Percentiles rank a stretch among this genome's conserved stretches.
phyloP scores from a whole-genome alignment of 23 red algal species.

The Chondrus crispus region DNA sequence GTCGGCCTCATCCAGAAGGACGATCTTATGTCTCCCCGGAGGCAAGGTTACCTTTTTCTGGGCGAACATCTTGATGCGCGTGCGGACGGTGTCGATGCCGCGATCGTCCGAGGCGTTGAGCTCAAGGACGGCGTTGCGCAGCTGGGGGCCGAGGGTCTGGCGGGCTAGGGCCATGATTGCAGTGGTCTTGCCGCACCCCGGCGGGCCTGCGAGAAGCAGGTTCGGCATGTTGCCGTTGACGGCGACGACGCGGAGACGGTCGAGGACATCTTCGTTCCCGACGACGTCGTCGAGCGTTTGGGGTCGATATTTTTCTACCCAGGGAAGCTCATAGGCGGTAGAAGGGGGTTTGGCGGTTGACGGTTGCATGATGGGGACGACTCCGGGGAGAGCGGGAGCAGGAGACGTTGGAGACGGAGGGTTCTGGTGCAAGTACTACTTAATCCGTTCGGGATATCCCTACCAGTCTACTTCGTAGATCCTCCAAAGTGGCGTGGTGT shows the following conservation, averaged over 20 bases:
- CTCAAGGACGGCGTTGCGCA: conserved; percentile 88
- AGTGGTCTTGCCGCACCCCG: conserved; percentile 96
- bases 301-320: conserved; percentile 98
- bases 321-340: conserved; percentile 72
- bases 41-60: conserved; percentile 90
- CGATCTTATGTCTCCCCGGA: conserved; percentile 85
- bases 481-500: too few relatives aligned
- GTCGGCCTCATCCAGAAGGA: conserved; percentile 99
- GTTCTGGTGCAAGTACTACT: too few relatives aligned
- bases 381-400: not conserved
- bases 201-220: conserved; percentile 82
- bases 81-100: conserved; percentile 93
- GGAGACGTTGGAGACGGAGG: too few relatives aligned
- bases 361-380: not conserved
- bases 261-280: conserved; percentile 84
- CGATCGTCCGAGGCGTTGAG: conserved; percentile 99
- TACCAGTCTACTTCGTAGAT: too few relatives aligned
- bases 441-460: too few relatives aligned
- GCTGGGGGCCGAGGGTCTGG: conserved; percentile 68
- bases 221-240: conserved; percentile 89
- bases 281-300: conserved; percentile 80
- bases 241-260: conserved; percentile 73
- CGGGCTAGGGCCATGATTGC: conserved; percentile 78
- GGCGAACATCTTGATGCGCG: conserved; percentile 92
- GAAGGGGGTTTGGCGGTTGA: not conserved